Conservation (phyloP, 257 asterid species). For the Solanum etuberosum region DNA sequence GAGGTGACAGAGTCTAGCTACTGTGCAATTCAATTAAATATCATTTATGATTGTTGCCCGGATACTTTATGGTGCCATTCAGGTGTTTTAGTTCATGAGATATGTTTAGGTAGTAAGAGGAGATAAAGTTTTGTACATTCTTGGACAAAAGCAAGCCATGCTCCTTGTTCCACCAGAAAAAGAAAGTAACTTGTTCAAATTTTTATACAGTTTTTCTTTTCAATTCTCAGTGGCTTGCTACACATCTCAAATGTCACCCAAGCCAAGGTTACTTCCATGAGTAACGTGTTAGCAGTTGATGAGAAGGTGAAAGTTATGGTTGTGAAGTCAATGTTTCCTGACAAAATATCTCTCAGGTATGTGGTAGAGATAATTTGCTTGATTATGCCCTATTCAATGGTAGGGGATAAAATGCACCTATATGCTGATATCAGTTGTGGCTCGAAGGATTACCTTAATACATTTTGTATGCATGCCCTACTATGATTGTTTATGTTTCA, state of each 20-base stretch:
- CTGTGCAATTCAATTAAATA: not conserved
- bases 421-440: not conserved
- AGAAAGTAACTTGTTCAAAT: not conserved
- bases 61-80: not conserved
- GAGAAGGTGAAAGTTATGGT: slow-evolving; percentile 84
- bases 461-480: not conserved
- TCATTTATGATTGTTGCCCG: not conserved
- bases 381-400: not conserved
- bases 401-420: not conserved
- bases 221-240: slow-evolving; percentile 64
- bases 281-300: slow-evolving; percentile 55
- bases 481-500: not conserved
- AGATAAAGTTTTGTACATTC: not conserved
- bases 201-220: not conserved
- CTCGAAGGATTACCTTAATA: not conserved
- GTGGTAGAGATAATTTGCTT: not conserved
- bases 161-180: not conserved
- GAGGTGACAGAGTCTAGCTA: not conserved
- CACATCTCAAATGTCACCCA: slow-evolving; percentile 70
- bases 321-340: slow-evolving; percentile 63
- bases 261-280: slow-evolving; percentile 44
- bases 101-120: not conserved
- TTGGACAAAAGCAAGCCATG: not conserved
- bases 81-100: not conserved
- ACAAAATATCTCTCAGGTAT: slow-evolving; percentile 81